Percentiles rank a stretch among this genome's conserved stretches.
Evolutionary conservation across 352 stramenopile species (phyloP).

Genomic region (Globisporangium uncinulatum): DNA sequence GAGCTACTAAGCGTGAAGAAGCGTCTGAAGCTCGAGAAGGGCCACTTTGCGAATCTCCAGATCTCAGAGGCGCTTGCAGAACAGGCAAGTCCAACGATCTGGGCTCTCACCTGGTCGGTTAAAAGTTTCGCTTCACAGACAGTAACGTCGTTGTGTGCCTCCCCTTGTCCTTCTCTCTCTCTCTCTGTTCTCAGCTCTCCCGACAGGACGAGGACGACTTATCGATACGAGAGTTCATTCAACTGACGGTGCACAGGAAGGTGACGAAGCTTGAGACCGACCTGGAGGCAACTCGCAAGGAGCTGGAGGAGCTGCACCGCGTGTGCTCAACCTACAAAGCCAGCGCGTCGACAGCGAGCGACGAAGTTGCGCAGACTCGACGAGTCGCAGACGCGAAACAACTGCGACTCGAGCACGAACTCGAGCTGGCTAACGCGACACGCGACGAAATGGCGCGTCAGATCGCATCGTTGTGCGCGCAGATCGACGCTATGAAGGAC

Average conservation of each 20-base stretch:
- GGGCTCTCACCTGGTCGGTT: neutral
- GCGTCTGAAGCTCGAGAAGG: conserved; percentile 59
- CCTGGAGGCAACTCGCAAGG: conserved; percentile 26
- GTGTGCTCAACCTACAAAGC: conserved; percentile 26
- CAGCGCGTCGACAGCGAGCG: conserved; percentile 17
- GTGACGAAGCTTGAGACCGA: conserved; percentile 32
- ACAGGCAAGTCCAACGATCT: conserved; percentile 26
- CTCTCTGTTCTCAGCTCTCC: conserved; percentile 33
- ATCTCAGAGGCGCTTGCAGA: conserved; percentile 61
- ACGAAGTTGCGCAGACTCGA: conserved; percentile 27
- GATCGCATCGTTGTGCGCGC: conserved; percentile 29
- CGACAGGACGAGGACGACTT: conserved; percentile 47
- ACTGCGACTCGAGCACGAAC: conserved; percentile 34
- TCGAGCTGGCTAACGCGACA: conserved; percentile 45
- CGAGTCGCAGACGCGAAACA: conserved; percentile 28
- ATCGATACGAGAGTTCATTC: conserved; percentile 55
- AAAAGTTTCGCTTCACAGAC: too few relatives aligned
- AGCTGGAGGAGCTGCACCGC: conserved; percentile 27
- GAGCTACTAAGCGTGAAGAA: conserved; percentile 23
- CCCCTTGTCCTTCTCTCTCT: too few relatives aligned
- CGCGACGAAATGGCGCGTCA: conserved; percentile 48
- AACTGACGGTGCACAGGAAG: conserved; percentile 46
- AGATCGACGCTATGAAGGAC: conserved; percentile 46
- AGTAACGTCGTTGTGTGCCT: neutral
- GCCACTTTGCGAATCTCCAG: conserved; percentile 47